Conservation (phyloP, 2,329 filamentous ascomycete species). For the Hymenoscyphus scutula region DNA sequence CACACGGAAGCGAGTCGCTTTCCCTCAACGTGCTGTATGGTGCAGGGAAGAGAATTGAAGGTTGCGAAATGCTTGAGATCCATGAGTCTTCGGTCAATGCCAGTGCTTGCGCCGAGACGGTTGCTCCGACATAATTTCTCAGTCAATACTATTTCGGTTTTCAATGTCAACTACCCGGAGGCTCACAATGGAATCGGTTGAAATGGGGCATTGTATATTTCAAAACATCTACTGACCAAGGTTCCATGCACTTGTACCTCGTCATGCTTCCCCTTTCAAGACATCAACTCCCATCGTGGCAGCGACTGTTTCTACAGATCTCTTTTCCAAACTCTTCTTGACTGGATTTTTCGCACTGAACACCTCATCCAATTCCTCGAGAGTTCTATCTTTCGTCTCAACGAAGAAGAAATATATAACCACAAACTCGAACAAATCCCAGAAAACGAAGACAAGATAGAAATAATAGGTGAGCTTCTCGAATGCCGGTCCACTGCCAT, state of each 20-base stretch:
- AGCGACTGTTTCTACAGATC: slow-evolving; percentile 43
- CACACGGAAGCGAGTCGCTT: too few species aligned
- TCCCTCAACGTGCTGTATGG: too few species aligned
- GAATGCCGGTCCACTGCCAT: slow-evolving; percentile 40
- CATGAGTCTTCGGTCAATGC: too few species aligned
- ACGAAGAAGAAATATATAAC: slow-evolving; percentile 53
- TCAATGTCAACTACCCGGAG: too few species aligned
- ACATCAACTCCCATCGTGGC: slow-evolving; percentile 30
- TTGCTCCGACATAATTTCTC: too few species aligned
- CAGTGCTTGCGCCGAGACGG: too few species aligned
- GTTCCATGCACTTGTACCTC: not conserved
- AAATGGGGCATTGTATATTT: not conserved
- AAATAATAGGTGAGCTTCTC: slow-evolving; percentile 39
- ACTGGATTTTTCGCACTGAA: slow-evolving; percentile 50
- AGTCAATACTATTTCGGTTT: too few species aligned
- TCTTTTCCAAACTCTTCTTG: slow-evolving; percentile 31
- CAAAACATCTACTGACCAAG: not conserved
- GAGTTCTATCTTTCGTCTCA: slow-evolving; percentile 52
- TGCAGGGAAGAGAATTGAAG: too few species aligned
- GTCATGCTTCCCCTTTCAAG: slow-evolving; percentile 1
- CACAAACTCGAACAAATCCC: slow-evolving; percentile 35
- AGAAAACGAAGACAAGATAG: slow-evolving; percentile 35
- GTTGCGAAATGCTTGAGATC: too few species aligned
- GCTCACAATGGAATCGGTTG: not conserved
- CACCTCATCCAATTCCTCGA: slow-evolving; percentile 53